Percentiles rank a stretch among this genome's conserved stretches.
Evolutionary conservation across 192 early-diverging fungal genomes (phyloP).

Genomic region (Physocladia obscura): DNA sequence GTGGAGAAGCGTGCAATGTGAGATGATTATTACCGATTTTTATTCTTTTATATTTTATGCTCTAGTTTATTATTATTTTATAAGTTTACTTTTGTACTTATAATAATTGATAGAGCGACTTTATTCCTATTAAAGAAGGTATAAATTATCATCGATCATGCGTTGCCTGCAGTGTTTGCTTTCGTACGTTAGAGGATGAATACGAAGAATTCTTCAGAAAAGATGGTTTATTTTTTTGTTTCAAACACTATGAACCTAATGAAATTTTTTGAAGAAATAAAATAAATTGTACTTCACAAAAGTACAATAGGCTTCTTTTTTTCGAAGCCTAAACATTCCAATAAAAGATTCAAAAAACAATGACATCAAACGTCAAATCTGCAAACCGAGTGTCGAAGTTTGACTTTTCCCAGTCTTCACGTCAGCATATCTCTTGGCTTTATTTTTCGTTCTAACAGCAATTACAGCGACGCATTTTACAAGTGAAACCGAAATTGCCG

Average conservation of each 20-base stretch:
- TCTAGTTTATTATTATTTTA: no score
- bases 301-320: no score
- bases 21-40: no score
- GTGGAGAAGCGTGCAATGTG: constrained; percentile 9
- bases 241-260: neutral
- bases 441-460: neutral
- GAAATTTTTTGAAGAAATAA: neutral
- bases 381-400: constrained; percentile 5
- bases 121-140: neutral
- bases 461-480: constrained; percentile 31
- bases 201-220: neutral
- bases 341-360: no score
- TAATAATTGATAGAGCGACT: neutral
- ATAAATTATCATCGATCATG: constrained; percentile 10
- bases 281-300: constrained; percentile 14
- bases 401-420: constrained; percentile 20
- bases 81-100: neutral
- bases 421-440: neutral
- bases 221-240: constrained; percentile 9
- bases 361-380: neutral
- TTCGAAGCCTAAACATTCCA: no score
- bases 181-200: constrained; percentile 6
- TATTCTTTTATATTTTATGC: no score
- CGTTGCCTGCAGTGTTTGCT: constrained; percentile 17
- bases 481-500: constrained; percentile 33